phyloP scores from a whole-genome alignment of 495 filamentous ascomycete species.

The Pseudevernia furfuracea region DNA sequence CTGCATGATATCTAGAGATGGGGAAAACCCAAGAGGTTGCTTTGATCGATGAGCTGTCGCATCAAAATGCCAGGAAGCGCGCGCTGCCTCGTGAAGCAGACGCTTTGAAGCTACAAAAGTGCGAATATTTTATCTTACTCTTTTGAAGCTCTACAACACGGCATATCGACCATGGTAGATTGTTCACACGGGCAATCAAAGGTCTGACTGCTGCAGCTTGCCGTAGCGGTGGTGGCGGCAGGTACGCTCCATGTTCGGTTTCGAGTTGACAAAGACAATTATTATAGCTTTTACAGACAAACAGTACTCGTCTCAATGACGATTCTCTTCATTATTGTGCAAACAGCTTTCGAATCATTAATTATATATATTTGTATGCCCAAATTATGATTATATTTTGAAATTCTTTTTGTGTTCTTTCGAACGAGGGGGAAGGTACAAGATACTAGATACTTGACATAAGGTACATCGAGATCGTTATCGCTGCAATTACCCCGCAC shows the following conservation, averaged over 20 bases:
- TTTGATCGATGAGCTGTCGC: neutral
- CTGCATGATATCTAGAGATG: constrained; percentile 4
- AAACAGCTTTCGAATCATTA: no score
- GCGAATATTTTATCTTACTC: neutral
- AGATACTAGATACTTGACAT: neutral
- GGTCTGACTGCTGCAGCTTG: constrained; percentile 6
- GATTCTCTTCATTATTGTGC: no score
- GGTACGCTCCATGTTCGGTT: constrained; percentile 7
- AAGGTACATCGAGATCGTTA: constrained; percentile 4
- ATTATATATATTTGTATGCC: no score
- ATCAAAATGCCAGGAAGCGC: neutral
- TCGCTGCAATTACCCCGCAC: neutral
- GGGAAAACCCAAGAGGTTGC: neutral
- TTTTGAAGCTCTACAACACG: neutral
- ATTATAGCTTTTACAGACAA: no score
- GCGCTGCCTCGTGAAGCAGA: neutral
- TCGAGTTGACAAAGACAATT: no score
- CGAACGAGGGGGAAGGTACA: neutral
- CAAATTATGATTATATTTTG: no score
- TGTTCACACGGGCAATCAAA: constrained; percentile 1
- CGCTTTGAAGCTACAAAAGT: neutral
- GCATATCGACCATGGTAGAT: neutral
- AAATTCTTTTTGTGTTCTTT: neutral
- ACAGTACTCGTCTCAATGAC: no score
- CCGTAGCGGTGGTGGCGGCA: constrained; percentile 12